Base-by-base conservation (phyloP, 768 basidiomycete genomes). In the Xerocomellus chrysenteron region DNA sequence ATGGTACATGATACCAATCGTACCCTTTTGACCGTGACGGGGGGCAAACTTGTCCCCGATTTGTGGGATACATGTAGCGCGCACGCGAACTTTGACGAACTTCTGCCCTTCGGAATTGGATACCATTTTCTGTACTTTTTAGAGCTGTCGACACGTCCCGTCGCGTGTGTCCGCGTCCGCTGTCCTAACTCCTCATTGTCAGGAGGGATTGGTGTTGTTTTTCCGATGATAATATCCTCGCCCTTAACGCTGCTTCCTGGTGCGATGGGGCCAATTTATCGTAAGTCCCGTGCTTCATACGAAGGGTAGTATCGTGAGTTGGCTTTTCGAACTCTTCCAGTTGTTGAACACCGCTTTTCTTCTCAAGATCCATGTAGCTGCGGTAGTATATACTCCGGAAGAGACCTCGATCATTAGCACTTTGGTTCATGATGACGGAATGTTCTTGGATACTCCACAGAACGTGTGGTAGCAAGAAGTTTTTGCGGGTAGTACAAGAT, bases 341-440 rank as follows among this genome's bases (percentile, higher is more conserved):
- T 67, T 89, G 87, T 64, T 93, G 86, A 17, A 94, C 81, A 24
- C 97, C 97, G 62, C 88, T 90, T 75, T 92, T 93, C 82, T 98
- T 98, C 78, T 98, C 97, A 50, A 94, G 81, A 74, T 99, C 97
- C 88, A 95, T 97, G 69, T 98, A 98, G 66, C 94, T 94, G 64
- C 97, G 86, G 72, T 98, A 98, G 74, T 98, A 99, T 66, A 99
- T 91, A 78, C 94, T 96, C 37, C 96, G 86, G 88, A 99, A 99
- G 32, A 99, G 81, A 56, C 97, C 96, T 56, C 97, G 91, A 69
- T 99, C 96, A 64, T 98, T 92, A 30, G 97, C 96, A 64, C 91
- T 94, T 75, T 99, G 97, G 72, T 98, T 98, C 96, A 99, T 98
- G 76, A 99, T 98, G 75, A 99, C 97, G 60, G 97, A 99, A 82